These are phyloP conservation scores for Phyllosticta capitalensis DNA, from an alignment of 2,329 filamentous ascomycete genomes.

Conservation along the genomic window DNA sequence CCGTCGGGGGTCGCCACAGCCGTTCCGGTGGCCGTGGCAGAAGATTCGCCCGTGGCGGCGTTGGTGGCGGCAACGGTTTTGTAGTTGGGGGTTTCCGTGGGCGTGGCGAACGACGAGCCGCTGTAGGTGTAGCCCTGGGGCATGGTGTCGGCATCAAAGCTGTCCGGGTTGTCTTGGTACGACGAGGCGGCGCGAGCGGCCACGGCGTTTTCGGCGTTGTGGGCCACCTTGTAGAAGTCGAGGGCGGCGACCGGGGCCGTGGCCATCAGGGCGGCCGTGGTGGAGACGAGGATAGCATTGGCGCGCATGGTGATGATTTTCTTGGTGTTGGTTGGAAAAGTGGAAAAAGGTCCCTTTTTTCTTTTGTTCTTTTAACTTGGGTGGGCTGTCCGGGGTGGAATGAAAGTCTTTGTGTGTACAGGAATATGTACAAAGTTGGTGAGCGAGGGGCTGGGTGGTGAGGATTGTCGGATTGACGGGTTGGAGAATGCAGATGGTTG, in stretches of 20 bases:
- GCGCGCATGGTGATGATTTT: conserved; percentile 10
- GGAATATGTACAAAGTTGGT: neutral
- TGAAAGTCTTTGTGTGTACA: neutral
- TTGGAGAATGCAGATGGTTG: neutral
- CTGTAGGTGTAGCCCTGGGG: conserved; percentile 7
- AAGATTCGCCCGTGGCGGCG: neutral
- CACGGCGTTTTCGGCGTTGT: conserved; percentile 5
- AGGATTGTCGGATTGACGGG: neutral
- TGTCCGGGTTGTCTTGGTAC: conserved; percentile 4
- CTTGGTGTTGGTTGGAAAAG: neutral
- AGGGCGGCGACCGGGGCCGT: conserved; percentile 12
- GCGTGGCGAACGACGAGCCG: neutral
- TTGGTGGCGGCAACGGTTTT: neutral
- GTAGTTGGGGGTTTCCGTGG: neutral
- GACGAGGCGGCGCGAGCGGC: conserved; percentile 7
- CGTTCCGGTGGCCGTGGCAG: neutral
- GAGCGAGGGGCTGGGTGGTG: neutral
- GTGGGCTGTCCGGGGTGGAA: neutral
- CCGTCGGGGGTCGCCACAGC: neutral
- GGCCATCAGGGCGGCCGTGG: conserved; percentile 10
- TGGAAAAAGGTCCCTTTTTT: neutral
- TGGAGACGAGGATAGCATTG: conserved; percentile 8
- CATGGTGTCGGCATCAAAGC: conserved; percentile 11
- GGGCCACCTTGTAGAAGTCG: neutral
- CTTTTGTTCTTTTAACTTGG: neutral